A percentile compares a stretch with the other conserved stretches of the same genome.
phyloP scores from a whole-genome alignment of 208 protist species.

The Acanthamoeba culbertsoni region DNA sequence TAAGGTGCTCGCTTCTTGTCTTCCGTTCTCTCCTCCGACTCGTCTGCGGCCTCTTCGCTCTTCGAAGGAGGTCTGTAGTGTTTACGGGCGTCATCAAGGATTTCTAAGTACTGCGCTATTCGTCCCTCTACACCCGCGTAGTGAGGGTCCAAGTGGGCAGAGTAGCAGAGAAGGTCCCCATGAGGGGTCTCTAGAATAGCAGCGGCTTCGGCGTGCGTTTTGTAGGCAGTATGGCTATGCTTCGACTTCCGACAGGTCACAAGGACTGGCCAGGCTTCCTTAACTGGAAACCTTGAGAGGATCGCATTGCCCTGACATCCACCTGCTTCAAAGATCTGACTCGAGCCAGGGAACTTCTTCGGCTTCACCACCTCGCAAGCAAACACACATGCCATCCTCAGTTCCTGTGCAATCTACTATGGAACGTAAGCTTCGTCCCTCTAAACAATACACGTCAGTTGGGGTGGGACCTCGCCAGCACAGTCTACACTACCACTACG shows the following conservation, averaged over 20 bases:
- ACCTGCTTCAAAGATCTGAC: background rate
- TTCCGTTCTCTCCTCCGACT: background rate
- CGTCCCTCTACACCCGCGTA: background rate
- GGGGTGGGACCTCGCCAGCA: background rate
- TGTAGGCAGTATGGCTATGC: background rate
- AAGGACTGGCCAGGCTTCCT: background rate
- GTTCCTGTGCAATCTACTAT: background rate
- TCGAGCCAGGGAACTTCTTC: background rate
- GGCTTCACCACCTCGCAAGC: background rate
- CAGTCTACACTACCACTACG: background rate
- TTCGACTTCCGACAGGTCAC: background rate
- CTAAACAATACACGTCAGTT: background rate
- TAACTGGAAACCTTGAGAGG: background rate
- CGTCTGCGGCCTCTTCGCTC: background rate
- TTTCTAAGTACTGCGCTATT: background rate
- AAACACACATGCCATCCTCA: background rate
- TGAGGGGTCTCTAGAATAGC: background rate
- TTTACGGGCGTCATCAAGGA: background rate
- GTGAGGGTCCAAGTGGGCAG: background rate
- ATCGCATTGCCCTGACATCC: background rate
- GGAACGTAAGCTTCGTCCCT: background rate
- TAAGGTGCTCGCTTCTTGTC: background rate
- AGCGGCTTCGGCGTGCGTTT: background rate
- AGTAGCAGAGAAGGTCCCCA: background rate
- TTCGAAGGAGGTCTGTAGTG: background rate